phyloP scores from a whole-genome alignment of 192 early-diverging fungal species.

The Linnemannia exigua region DNA sequence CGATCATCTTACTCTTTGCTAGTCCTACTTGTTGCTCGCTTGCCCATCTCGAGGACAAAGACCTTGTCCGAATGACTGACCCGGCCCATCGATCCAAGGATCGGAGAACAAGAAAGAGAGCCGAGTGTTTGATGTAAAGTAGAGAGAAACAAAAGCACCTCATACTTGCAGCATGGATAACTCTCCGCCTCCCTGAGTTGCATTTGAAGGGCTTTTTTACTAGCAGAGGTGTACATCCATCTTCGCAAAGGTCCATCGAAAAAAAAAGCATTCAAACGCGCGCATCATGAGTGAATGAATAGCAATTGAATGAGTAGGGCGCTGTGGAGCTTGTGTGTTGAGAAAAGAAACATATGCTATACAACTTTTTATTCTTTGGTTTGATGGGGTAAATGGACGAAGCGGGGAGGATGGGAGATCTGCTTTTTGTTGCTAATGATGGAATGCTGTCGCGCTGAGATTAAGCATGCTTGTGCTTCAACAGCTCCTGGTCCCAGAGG shows the following conservation, averaged over 20 bases:
- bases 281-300: not conserved
- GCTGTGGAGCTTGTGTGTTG: no score
- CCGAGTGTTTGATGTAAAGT: not conserved
- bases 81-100: no score
- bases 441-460: not conserved
- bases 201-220: not conserved
- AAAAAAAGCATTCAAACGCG: not conserved
- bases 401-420: not conserved
- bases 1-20: no score
- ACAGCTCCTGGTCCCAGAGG: constrained; percentile 32
- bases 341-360: not conserved
- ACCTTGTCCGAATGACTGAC: no score
- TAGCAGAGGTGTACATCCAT: not conserved
- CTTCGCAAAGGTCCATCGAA: not conserved
- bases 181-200: not conserved
- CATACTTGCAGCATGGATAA: not conserved
- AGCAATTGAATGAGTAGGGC: not conserved
- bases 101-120: no score
- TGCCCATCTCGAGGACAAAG: no score
- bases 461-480: constrained; percentile 11
- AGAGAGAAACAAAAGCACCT: not conserved
- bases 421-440: not conserved
- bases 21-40: no score
- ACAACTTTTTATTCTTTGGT: constrained; percentile 2
- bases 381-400: not conserved